Percentiles rank a stretch among this genome's conserved stretches.
Conservation (phyloP, 2,329 filamentous ascomycete genomes). For the Aspergillus pseudoviridinutans region DNA sequence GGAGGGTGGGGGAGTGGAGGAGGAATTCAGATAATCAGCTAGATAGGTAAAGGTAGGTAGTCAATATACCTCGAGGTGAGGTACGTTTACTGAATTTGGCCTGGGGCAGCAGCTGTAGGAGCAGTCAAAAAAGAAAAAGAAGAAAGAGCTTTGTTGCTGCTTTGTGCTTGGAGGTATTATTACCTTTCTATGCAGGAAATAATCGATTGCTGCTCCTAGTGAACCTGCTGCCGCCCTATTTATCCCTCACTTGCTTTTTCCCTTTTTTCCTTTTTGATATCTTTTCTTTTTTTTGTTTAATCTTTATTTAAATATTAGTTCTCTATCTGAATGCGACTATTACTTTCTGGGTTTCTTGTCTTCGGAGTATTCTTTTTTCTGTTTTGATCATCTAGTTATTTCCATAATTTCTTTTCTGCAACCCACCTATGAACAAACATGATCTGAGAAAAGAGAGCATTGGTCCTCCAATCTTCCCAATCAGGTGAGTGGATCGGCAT, state of each 20-base stretch:
- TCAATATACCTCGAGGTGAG: background rate
- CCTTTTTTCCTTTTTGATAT: background rate
- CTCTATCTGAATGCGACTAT: background rate
- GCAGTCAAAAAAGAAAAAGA: background rate
- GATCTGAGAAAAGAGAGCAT: background rate
- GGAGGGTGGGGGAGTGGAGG: background rate
- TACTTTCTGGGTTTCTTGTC: background rate
- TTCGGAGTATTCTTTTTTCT: background rate
- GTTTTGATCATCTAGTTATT: background rate
- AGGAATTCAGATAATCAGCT: background rate
- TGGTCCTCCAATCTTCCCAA: background rate
- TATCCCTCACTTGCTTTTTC: conserved; percentile 1
- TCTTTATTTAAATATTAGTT: background rate
- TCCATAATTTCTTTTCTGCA: background rate
- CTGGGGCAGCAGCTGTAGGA: background rate
- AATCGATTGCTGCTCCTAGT: background rate
- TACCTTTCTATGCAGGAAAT: background rate
- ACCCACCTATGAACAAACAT: background rate
- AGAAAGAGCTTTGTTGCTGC: background rate
- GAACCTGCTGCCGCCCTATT: background rate
- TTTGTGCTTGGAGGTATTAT: background rate
- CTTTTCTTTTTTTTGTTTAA: background rate
- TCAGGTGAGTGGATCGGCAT: conserved; percentile 1
- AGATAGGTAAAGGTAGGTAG: background rate
- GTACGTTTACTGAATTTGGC: background rate